These are phyloP conservation scores for Coemansia sp. DNA, from an alignment of 192 early-diverging fungal species.

Conservation along the genomic window DNA sequence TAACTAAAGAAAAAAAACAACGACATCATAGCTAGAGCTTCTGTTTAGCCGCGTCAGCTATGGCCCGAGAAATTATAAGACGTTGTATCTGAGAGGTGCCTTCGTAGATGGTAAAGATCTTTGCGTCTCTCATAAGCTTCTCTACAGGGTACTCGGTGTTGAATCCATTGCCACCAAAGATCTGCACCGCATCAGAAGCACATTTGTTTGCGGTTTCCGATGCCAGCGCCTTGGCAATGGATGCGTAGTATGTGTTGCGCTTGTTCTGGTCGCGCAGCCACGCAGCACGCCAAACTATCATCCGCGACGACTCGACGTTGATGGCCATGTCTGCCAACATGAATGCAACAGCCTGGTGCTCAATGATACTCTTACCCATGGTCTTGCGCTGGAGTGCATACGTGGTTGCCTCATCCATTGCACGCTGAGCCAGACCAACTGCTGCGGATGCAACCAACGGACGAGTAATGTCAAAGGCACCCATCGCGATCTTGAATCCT, in stretches of 20 bases:
- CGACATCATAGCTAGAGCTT: neutral
- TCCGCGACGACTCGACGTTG: slow-evolving; percentile 82
- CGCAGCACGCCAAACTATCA: slow-evolving; percentile 83
- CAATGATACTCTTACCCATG: slow-evolving; percentile 87
- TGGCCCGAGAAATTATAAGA: slow-evolving; percentile 79
- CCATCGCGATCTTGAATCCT: slow-evolving; percentile 98
- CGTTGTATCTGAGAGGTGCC: slow-evolving; percentile 96
- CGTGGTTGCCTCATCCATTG: slow-evolving; percentile 88
- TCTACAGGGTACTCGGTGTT: slow-evolving; percentile 93
- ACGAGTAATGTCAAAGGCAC: slow-evolving; percentile 92
- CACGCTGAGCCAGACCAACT: slow-evolving; percentile 87
- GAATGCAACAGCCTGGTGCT: slow-evolving; percentile 90
- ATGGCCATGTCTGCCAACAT: slow-evolving; percentile 99
- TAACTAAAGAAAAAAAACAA: slow-evolving; percentile 3
- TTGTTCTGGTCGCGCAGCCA: slow-evolving; percentile 85
- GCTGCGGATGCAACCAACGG: slow-evolving; percentile 88
- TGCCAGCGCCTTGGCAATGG: slow-evolving; percentile 90
- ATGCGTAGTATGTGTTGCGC: slow-evolving; percentile 91
- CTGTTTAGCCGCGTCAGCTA: slow-evolving; percentile 65
- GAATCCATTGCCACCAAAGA: slow-evolving; percentile 91
- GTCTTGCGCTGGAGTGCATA: slow-evolving; percentile 93
- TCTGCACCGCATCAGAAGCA: slow-evolving; percentile 89
- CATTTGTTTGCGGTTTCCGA: slow-evolving; percentile 80
- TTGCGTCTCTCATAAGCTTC: slow-evolving; percentile 91
- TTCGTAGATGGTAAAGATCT: slow-evolving; percentile 97